Evolutionary conservation across 2,329 filamentous ascomycete species (phyloP), one percentile per base, ranked within the genome.

Genomic region (Fusarium robinianum): DNA sequence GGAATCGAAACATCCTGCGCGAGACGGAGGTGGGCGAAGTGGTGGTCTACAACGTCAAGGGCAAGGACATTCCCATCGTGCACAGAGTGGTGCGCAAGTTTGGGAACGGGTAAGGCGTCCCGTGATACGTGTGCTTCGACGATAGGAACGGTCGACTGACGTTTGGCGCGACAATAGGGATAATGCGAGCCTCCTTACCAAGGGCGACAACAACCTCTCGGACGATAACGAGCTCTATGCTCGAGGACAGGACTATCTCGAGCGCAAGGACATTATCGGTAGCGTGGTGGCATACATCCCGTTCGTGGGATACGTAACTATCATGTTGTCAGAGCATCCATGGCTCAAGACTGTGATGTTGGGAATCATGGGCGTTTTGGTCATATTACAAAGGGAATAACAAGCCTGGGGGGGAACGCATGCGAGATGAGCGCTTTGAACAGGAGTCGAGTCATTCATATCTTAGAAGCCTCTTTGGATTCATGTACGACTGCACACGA

Each of bases 11-110:
- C 57, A 41, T 81, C 5, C 31, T 76, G n/a, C 67, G 71, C 40
- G 78, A 81, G 53, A 80, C 77, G 2, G 72, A 73, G 29, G 77
- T 81, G 11, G 77, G 77, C 49, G 76, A 79, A 55, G 66, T 83
- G n/a, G 79, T 83, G 7, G 79, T 83, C 8, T 83, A 83, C 71
- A 95, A 95, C 65, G 87, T 96, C 40, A 81, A 83, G 67, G 90
- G 86, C 45, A 99, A 97, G 76, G 88, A 96, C 57, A 97, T 99
- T 53, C 94, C 94, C 19, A 99, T 99, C 69, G 94, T 99, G 57
- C 94, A 99, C 73, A 78, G 94, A 36, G 80, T 97, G 8, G 87
- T 97, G 41, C 81, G 91, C 71, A 84, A 83, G 65, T 85, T 84
- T 65, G 82, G 83, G 15, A 61, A 62, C 19, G 81, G 81, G 74